Base-by-base conservation (phyloP, 495 filamentous ascomycete genomes). In the Amniculicola lignicola region DNA sequence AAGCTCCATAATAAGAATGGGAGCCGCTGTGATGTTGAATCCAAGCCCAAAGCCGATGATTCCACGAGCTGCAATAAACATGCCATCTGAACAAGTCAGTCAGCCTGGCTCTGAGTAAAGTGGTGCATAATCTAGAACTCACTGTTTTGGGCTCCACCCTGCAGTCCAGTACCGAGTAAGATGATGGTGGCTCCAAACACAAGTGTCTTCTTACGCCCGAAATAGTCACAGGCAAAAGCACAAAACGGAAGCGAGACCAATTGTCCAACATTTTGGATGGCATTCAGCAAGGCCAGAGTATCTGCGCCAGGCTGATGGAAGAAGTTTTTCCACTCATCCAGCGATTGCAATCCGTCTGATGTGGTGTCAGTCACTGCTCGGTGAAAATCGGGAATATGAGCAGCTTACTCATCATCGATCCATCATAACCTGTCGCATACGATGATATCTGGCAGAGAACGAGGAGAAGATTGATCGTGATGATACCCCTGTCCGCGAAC, bases 241-340 rank as follows among this genome's bases (percentile, higher is more conserved):
- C 83, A 82, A 5, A 84, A 64, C 28, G 82, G 83, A 42, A 86
- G 81, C n/a, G 81, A 81, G 33, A 69, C 72, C 55, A 87, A 74
- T 49, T 74, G 79, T 43, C 83, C 84, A 56, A 85, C 80, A 57
- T 81, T 79, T 74, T 85, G 81, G 61, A 85, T 75, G 12, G 80
- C 79, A 43, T 74, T 79, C 3, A 88, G 75, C 27, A 87, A 75
- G 67, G 82, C 84, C 21, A 83, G 75, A 42, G 69, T 66, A 2
- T 72, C 67, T 3, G 75, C 77, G 14, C 57, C 25, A 0, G 84
- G 83, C 51, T 81, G 41, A 31, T 69, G 63, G 52, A 71, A 73
- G 56, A 64, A 69, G 15, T 60, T 48, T 31, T 72, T 64, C 71
- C 71, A 74, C 6, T 59, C 51, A 0, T 47, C 40, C 50, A 74